These are phyloP conservation scores for Solanum appendiculatum DNA, from an alignment of 257 asterid species.

Conservation along the genomic window DNA sequence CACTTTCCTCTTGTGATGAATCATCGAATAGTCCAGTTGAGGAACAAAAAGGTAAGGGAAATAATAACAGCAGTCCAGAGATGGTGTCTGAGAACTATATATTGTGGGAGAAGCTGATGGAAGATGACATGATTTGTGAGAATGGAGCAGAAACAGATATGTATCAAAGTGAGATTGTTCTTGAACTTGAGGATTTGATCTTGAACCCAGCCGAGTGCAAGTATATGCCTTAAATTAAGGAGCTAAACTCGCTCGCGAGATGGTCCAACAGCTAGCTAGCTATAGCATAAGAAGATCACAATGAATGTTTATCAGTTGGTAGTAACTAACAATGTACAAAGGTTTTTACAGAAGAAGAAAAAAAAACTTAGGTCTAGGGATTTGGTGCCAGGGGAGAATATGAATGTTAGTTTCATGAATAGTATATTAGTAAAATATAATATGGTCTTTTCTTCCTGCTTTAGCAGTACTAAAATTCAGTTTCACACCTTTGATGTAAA, in stretches of 20 bases:
- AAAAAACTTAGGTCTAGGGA: not conserved
- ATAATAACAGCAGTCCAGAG: constrained; percentile 3
- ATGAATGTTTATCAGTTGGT: not conserved
- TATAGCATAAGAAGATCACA: not conserved
- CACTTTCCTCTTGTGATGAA: constrained; percentile 38
- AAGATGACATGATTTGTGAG: constrained; percentile 81
- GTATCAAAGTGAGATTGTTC: constrained; percentile 26
- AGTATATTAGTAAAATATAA: not conserved
- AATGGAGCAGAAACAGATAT: constrained; percentile 14
- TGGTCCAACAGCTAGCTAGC: not conserved
- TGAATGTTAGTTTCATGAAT: not conserved
- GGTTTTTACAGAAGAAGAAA: not conserved
- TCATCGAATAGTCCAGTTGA: constrained; percentile 13
- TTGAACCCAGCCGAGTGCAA: constrained; percentile 20
- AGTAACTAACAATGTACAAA: not conserved
- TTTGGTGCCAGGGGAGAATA: not conserved
- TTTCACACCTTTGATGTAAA: not conserved
- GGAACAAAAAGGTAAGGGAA: constrained; percentile 7
- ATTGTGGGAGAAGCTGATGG: constrained; percentile 87
- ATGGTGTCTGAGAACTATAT: constrained; percentile 49
- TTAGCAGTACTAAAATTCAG: not conserved
- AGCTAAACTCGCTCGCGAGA: too few relatives aligned
- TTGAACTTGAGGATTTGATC: constrained; percentile 32
- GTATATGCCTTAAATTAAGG: not conserved
- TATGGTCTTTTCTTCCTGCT: not conserved